Conservation (phyloP, 352 stramenopile genomes). For the Aphanomyces euteiches region DNA sequence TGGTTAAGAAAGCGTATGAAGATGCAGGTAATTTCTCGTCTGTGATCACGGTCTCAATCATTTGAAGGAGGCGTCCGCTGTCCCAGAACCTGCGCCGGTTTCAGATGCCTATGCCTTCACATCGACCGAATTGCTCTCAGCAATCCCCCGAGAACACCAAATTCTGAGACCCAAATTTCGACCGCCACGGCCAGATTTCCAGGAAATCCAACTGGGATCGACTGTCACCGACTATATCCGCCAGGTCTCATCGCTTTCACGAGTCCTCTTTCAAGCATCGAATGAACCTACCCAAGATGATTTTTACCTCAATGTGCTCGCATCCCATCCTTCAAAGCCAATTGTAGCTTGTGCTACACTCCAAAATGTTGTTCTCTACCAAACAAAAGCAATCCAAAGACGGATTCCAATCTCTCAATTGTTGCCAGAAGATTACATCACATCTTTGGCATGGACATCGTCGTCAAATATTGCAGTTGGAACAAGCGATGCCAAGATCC, state of each 20-base stretch:
- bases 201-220: neutral
- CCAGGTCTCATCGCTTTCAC: conserved; percentile 3
- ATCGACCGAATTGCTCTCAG: neutral
- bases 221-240: neutral
- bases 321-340: neutral
- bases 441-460: conserved; percentile 9
- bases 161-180: neutral
- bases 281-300: conserved; percentile 9
- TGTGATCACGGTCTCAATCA: neutral
- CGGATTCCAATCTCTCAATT: neutral
- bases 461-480: conserved; percentile 12
- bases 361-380: conserved; percentile 1
- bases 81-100: neutral
- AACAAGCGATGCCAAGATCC: neutral
- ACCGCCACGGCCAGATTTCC: neutral
- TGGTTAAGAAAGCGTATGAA: conserved; percentile 8
- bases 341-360: conserved; percentile 13
- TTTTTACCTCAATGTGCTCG: conserved; percentile 23
- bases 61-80: neutral
- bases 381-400: neutral
- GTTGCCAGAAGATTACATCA: neutral
- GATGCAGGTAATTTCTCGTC: neutral
- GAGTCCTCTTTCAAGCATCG: conserved; percentile 2
- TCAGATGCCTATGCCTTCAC: neutral
- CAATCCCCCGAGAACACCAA: neutral